Base-by-base conservation (phyloP, 768 basidiomycete genomes). In the Hemileccinum rubropunctum region DNA sequence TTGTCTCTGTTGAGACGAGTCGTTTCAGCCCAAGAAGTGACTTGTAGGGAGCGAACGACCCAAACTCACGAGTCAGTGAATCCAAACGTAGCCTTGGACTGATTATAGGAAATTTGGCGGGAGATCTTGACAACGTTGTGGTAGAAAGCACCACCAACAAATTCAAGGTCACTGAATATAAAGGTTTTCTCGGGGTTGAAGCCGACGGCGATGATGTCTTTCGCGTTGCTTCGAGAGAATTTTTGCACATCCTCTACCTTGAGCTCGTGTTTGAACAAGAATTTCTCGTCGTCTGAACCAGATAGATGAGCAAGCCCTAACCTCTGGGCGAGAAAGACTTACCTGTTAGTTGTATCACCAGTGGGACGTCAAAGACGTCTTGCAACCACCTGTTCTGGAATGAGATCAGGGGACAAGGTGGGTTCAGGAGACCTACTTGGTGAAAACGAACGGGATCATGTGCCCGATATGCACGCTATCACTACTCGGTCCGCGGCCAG, bases 401-500 rank as follows among this genome's bases (percentile, higher is more conserved):
- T 58, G 32, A 49, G 38, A 36, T 45, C 34, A 18, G 47, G 36
- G 41, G 40, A 11, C 27, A 37, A 21, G 33, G 8, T 20, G 10
- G 10, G 27, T 42, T 6, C 37, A 39, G 40, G 28, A 27, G 6
- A 71, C 86, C 56, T 60, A 95, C 93, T 97, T 95, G 52, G 97
- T 98, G 68, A 99, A 97, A 43, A 88, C 80, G 69, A 99, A 98
- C 0, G 95, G 97, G 44, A 98, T 84, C 87, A 95, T 88, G 67
- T 99, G 97, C 15, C 97, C 97, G 43, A 98, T 73, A 73, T 99
- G 97, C 87, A 98, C 88, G 63, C 92, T 95, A 64, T 91, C 91
- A 62, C 91, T 95, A 56, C 90, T 92, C 17, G 97, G 97, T 11
- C 97, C 97, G 50, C 97, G 83, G 28, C 97, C 97, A 1, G 97